Base-by-base conservation (phyloP, 192 early-diverging fungal genomes). In the Mortierella alpina region DNA sequence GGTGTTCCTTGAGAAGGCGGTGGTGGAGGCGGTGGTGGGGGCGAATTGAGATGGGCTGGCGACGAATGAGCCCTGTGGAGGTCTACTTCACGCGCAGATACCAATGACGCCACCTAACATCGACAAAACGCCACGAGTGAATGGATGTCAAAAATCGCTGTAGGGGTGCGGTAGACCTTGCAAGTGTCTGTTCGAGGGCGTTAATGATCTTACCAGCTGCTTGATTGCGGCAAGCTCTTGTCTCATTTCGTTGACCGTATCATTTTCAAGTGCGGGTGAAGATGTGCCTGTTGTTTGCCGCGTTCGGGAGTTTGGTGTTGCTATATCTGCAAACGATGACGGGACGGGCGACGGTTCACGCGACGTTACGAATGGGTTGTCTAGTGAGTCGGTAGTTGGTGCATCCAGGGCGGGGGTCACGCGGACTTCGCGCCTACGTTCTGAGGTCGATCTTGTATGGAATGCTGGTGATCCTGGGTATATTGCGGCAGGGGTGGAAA, bases 191-290 rank as follows among this genome's bases (percentile, higher is more conserved):
- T 17, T 47, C 44, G 22, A 20, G 41, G 60, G 20, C 2, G 10
- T 8, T 13, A 1, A 63, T 2, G 23, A 18, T 22, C 47, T 50
- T 59, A 68, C 74, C 63, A 70, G 75, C 31, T 78, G 48, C 18
- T 70, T 78, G n/a, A 78, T 78, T 48, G 57, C 56, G 9, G 68
- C 68, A 18, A 78, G 44, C 31, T 78, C 63, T 22, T 78, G 68
- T 39, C 66, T 40, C 39, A 78, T 47, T 50, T 70, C 67, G n/a
- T 59, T 53, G 22, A 78, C 40, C 31, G 55, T 70, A 4, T 70
- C 62, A 13, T 66, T 78, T 17, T 78, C 75, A 4, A 69, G 50
- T 31, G 31, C 31, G 31, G 31, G 31, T 31, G 31, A 31, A 31
- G 31, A 31, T 3, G 31, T 31, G 31, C 31, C 31, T 31, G 31